phyloP scores from a whole-genome alignment of 2,329 filamentous ascomycete species.

The Verticillium alfalfae region DNA sequence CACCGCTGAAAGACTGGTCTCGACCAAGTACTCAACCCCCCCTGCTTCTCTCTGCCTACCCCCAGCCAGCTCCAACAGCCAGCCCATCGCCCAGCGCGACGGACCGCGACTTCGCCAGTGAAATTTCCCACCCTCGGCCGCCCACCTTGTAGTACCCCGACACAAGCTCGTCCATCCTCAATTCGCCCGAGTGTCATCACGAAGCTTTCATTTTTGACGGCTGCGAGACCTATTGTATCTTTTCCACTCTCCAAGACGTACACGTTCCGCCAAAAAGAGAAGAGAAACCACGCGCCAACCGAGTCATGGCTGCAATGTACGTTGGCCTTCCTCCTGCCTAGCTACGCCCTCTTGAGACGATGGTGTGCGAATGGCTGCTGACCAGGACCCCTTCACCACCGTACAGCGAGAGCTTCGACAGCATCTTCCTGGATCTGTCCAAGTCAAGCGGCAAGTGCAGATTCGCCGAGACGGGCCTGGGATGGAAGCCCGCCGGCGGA shows the following conservation, averaged over 20 bases:
- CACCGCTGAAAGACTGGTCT: neutral
- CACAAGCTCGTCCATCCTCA: neutral
- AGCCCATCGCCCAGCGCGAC: neutral
- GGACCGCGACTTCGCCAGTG: neutral
- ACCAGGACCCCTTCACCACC: neutral
- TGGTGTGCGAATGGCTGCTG: neutral
- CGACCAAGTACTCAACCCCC: neutral
- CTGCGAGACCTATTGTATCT: too few relatives aligned
- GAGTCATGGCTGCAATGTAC: constrained; percentile 9
- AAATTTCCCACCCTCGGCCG: neutral
- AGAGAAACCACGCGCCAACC: neutral
- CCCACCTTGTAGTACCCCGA: neutral
- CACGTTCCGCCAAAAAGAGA: neutral
- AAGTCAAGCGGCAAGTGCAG: constrained; percentile 89
- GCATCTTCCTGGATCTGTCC: constrained; percentile 93
- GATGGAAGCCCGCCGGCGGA: constrained; percentile 86
- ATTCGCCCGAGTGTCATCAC: neutral
- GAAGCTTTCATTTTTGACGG: neutral
- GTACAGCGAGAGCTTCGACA: constrained; percentile 83
- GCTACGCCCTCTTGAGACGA: neutral
- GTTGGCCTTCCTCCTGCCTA: neutral
- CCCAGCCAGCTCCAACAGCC: neutral
- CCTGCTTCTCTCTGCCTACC: neutral
- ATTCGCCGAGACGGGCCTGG: constrained; percentile 88
- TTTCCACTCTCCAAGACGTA: neutral